Evolutionary conservation across 2,329 filamentous ascomycete genomes (phyloP).

Genomic region (Fusarium marasasianum): DNA sequence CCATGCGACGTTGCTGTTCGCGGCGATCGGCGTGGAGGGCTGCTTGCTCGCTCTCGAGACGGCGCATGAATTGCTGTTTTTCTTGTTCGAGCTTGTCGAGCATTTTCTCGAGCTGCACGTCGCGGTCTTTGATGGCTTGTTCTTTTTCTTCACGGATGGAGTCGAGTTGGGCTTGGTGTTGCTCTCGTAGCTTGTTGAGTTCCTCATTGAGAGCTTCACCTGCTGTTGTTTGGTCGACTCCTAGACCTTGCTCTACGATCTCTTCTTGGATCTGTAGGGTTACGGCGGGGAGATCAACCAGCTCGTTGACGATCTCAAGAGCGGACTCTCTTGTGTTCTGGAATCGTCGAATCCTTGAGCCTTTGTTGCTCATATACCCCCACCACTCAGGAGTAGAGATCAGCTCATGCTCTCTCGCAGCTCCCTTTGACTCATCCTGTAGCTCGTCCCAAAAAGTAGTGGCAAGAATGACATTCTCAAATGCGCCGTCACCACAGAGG

Average conservation of each 20-base stretch:
- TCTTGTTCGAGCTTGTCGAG: not conserved
- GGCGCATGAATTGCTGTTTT: not conserved
- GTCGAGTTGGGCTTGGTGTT: not conserved
- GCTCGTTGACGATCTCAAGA: not conserved
- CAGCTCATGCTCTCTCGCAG: not conserved
- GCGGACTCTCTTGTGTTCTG: not conserved
- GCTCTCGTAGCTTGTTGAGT: not conserved
- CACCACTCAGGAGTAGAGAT: not conserved
- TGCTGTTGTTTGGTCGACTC: not conserved
- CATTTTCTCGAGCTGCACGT: not conserved
- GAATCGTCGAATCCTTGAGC: not conserved
- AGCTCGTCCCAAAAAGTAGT: constrained; percentile 9
- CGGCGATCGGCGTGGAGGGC: not conserved
- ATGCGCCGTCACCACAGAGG: not conserved
- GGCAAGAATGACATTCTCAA: not conserved
- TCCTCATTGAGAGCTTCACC: not conserved
- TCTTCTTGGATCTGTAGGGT: not conserved
- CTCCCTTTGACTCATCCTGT: not conserved
- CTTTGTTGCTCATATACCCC: not conserved
- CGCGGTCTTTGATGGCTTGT: not conserved
- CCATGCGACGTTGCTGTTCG: not conserved
- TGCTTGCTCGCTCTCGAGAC: not conserved
- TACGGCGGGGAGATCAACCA: not conserved
- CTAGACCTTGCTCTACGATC: not conserved
- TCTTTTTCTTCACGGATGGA: not conserved